Evolutionary conservation across 768 basidiomycete genomes (phyloP).

Genomic region (Serpula lacrymans): DNA sequence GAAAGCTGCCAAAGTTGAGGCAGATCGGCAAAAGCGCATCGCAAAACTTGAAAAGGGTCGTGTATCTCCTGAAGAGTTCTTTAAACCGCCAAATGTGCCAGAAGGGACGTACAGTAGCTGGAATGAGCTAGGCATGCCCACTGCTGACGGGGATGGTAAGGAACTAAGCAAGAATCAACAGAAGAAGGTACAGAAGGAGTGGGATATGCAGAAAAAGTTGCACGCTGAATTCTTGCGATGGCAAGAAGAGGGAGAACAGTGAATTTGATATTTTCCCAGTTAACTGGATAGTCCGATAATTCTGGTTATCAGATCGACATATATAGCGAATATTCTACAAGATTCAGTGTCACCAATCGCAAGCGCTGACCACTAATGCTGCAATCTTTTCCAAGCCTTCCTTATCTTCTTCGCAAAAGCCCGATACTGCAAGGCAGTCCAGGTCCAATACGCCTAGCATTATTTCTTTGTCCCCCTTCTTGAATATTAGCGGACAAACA

Average conservation of each 20-base stretch:
- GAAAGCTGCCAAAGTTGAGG: constrained; percentile 68
- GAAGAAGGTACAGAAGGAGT: constrained; percentile 79
- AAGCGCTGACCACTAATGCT: constrained; percentile 55
- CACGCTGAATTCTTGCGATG: constrained; percentile 74
- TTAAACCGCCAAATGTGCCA: constrained; percentile 75
- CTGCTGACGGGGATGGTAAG: constrained; percentile 79
- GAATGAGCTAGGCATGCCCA: constrained; percentile 82
- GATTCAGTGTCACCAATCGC: constrained; percentile 53
- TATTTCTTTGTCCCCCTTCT: constrained; percentile 23
- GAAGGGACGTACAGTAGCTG: constrained; percentile 78
- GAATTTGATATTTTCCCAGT: neutral
- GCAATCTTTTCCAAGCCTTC: constrained; percentile 75
- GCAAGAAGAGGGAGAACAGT: constrained; percentile 26
- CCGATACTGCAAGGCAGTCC: constrained; percentile 70
- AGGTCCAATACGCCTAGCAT: constrained; percentile 74
- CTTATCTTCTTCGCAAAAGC: constrained; percentile 76
- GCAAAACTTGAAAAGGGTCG: constrained; percentile 87
- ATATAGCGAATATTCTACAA: constrained; percentile 11
- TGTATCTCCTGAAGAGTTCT: constrained; percentile 70
- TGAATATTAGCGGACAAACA: constrained; percentile 69
- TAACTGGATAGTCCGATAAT: too few species aligned
- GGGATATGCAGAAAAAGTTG: constrained; percentile 67
- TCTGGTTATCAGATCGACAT: neutral
- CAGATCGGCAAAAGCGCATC: constrained; percentile 62
- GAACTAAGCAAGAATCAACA: constrained; percentile 76